These are phyloP conservation scores for Saccharomycopsis fodiens DNA, from an alignment of 805 yeast genomes.

Conservation along the genomic window DNA sequence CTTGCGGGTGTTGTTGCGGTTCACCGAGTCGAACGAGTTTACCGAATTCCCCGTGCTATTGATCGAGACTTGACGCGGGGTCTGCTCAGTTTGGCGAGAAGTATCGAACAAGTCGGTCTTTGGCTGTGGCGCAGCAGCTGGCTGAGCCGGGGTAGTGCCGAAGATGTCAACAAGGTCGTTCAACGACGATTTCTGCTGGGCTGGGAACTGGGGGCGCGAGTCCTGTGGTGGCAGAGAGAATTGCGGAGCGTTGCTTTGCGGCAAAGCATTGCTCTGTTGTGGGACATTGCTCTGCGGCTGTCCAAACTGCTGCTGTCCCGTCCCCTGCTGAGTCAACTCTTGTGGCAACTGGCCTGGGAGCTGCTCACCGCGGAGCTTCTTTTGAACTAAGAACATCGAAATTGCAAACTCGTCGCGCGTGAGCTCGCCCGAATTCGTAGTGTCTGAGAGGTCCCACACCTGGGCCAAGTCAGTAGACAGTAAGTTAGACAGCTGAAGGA, in stretches of 20 bases:
- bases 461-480: slow-evolving; percentile 78
- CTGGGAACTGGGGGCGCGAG: slow-evolving; percentile 31
- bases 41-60: slow-evolving; percentile 10
- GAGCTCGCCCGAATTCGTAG: slow-evolving; percentile 78
- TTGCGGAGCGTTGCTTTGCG: too few species aligned
- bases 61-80: slow-evolving; percentile 26
- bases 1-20: slow-evolving; percentile 26
- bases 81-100: too few species aligned
- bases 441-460: slow-evolving; percentile 92
- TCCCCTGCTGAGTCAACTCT: slow-evolving; percentile 37
- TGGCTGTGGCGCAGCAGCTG: slow-evolving; percentile 15
- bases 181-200: slow-evolving; percentile 17
- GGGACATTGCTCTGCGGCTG: slow-evolving; percentile 19
- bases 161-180: slow-evolving; percentile 20
- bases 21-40: slow-evolving; percentile 1
- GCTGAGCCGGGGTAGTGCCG: slow-evolving; percentile 26
- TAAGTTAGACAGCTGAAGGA: slow-evolving; percentile 80
- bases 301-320: slow-evolving; percentile 25
- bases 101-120: slow-evolving; percentile 12
- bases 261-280: slow-evolving; percentile 22
- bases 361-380: slow-evolving; percentile 65
- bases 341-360: slow-evolving; percentile 77
- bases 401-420: slow-evolving; percentile 79
- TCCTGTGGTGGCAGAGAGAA: slow-evolving; percentile 13
- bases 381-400: slow-evolving; percentile 89